These are phyloP conservation scores for Baeospora myosura DNA, from an alignment of 1,284 basidiomycete genomes.

Conservation along the genomic window DNA sequence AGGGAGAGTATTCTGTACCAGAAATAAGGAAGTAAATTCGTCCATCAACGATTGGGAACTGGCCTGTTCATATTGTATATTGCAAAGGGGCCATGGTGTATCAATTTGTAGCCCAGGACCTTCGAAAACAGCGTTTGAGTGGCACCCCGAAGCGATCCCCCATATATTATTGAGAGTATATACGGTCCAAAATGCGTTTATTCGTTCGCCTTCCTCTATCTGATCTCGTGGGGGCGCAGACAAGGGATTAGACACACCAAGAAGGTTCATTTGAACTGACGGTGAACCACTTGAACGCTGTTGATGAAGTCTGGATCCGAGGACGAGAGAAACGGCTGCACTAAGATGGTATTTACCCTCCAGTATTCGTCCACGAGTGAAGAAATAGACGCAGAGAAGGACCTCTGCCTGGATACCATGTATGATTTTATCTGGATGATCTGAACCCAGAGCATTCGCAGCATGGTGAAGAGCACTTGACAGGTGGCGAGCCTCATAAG, in stretches of 20 bases:
- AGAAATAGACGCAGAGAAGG: conserved; percentile 48
- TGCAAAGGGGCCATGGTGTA: conserved; percentile 14
- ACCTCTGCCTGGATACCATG: conserved; percentile 53
- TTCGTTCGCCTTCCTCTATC: conserved; percentile 51
- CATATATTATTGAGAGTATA: conserved; percentile 47
- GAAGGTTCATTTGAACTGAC: conserved; percentile 26
- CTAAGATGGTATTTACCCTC: conserved; percentile 37
- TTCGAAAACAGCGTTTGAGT: conserved; percentile 9
- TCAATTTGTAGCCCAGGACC: conserved; percentile 12
- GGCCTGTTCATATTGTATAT: conserved; percentile 12
- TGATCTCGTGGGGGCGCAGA: conserved; percentile 24
- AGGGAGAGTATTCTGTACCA: conserved; percentile 2
- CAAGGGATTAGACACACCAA: conserved; percentile 24
- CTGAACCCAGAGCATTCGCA: conserved; percentile 28
- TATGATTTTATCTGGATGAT: conserved; percentile 36
- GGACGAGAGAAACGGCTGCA: conserved; percentile 32
- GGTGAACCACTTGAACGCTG: conserved; percentile 25
- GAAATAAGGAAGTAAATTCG: not conserved
- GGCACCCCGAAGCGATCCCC: conserved; percentile 26
- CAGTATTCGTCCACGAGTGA: conserved; percentile 36
- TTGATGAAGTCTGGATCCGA: conserved; percentile 34
- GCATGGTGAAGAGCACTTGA: conserved; percentile 38
- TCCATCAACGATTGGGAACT: not conserved
- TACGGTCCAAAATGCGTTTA: conserved; percentile 52
- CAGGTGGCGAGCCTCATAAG: conserved; percentile 28